Percentiles rank a stretch among this genome's conserved stretches.
Conservation (phyloP, 441 rosid species). For the Pelargonium cotyledonis region DNA sequence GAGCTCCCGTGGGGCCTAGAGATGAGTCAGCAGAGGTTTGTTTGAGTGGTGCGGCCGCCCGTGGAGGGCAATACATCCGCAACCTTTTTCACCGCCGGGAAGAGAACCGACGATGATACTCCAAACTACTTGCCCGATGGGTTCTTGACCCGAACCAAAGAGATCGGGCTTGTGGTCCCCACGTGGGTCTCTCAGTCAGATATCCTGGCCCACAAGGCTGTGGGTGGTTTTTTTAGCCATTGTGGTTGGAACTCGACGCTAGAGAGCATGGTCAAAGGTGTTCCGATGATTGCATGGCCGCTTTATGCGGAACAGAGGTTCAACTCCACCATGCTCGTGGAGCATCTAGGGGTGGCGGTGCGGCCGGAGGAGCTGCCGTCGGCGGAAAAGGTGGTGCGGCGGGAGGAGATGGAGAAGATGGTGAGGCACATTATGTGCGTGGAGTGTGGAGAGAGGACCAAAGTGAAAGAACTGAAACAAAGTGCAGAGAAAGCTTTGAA, state of each 20-base stretch:
- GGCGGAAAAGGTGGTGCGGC: constrained; percentile 22
- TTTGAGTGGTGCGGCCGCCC: constrained; percentile 44
- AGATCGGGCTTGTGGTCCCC: constrained; percentile 30
- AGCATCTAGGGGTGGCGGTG: constrained; percentile 29
- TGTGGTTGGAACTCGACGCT: constrained; percentile 58
- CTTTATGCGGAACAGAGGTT: constrained; percentile 51
- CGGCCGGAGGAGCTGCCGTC: constrained; percentile 16
- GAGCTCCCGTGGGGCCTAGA: constrained; percentile 60
- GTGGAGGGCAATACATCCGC: constrained; percentile 11
- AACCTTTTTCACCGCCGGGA: constrained; percentile 11
- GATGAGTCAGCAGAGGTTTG: constrained; percentile 46
- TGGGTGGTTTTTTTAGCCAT: constrained; percentile 49
- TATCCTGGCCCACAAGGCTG: constrained; percentile 37
- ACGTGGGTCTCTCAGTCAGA: constrained; percentile 48
- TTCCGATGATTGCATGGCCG: constrained; percentile 61
- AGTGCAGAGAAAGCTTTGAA: constrained; percentile 25
- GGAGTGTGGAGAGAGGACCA: constrained; percentile 28
- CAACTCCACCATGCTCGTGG: constrained; percentile 39
- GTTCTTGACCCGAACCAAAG: constrained; percentile 26
- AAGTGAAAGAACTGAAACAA: constrained; percentile 26
- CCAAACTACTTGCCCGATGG: constrained; percentile 30
- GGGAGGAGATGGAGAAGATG: constrained; percentile 36
- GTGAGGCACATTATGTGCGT: constrained; percentile 32
- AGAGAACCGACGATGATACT: constrained; percentile 12
- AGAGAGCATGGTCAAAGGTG: constrained; percentile 45